Conservation (phyloP, 768 basidiomycete species). For the Boletales sp. region DNA sequence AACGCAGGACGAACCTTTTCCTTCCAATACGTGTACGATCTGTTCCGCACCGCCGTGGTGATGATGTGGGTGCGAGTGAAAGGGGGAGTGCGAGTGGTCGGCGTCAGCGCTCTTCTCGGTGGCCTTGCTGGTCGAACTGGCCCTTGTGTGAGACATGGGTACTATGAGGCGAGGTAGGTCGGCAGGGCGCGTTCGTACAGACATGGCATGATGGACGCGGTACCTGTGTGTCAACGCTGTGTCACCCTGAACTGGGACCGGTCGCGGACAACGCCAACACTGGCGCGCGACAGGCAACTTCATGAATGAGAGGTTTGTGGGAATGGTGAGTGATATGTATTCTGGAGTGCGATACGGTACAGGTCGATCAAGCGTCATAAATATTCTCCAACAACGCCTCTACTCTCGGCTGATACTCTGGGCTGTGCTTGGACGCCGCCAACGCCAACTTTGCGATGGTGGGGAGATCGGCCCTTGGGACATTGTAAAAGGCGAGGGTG, state of each 20-base stretch:
- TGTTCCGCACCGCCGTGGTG: constrained; percentile 61
- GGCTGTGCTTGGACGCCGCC: constrained; percentile 27
- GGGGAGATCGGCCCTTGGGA: constrained; percentile 53
- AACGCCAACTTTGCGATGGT: constrained; percentile 42
- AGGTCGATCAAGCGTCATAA: constrained; percentile 24
- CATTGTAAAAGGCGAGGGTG: constrained; percentile 57
- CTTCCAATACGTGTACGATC: constrained; percentile 64
- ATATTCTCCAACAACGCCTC: constrained; percentile 48
- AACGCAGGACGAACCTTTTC: constrained; percentile 52
- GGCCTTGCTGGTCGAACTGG: constrained; percentile 17
- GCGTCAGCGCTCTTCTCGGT: constrained; percentile 28
- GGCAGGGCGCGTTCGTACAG: too few species aligned
- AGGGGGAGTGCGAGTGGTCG: constrained; percentile 57
- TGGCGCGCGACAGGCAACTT: constrained; percentile 7
- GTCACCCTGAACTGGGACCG: constrained; percentile 5
- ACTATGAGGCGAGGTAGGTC: neutral
- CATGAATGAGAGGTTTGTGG: constrained; percentile 7
- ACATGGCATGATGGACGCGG: neutral
- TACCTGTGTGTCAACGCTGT: constrained; percentile 13
- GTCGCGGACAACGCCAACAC: constrained; percentile 12
- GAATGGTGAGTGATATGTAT: too few species aligned
- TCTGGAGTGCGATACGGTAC: too few species aligned
- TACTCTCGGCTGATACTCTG: constrained; percentile 35
- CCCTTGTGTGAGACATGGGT: constrained; percentile 22
- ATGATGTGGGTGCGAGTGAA: constrained; percentile 65